phyloP scores from a whole-genome alignment of 768 basidiomycete species.

The Coprinellus micaceus region DNA sequence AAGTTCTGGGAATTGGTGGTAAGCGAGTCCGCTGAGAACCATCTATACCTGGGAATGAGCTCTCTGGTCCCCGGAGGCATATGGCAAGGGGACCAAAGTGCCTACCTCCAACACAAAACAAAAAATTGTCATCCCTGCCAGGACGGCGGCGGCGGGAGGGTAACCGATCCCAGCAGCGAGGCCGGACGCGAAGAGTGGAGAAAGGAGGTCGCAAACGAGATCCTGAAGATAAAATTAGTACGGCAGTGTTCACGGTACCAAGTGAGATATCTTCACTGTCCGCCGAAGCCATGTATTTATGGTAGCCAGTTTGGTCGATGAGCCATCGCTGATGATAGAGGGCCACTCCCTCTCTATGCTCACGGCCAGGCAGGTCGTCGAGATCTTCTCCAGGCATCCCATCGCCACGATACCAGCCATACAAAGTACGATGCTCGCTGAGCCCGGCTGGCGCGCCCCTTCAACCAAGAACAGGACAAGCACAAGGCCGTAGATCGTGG shows the following conservation, averaged over 20 bases:
- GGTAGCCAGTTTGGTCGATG: slow-evolving; percentile 30
- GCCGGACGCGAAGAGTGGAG: slow-evolving; percentile 49
- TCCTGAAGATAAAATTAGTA: slow-evolving; percentile 20
- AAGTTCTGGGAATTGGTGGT: background rate
- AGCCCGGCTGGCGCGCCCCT: background rate
- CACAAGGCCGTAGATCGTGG: slow-evolving; percentile 30
- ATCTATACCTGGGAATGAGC: background rate
- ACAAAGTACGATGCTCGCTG: background rate
- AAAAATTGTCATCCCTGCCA: slow-evolving; percentile 31
- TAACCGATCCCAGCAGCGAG: slow-evolving; percentile 35
- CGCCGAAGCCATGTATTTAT: slow-evolving; percentile 42
- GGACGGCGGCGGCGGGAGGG: slow-evolving; percentile 28
- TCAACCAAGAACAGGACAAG: slow-evolving; percentile 19
- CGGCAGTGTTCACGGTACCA: background rate
- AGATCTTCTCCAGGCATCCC: slow-evolving; percentile 35
- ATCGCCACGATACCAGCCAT: slow-evolving; percentile 28
- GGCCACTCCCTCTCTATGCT: slow-evolving; percentile 53
- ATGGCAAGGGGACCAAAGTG: background rate
- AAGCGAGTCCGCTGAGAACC: background rate
- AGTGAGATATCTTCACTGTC: slow-evolving; percentile 14
- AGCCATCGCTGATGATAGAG: slow-evolving; percentile 34
- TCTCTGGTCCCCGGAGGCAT: background rate
- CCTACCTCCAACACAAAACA: slow-evolving; percentile 38
- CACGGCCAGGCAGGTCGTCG: slow-evolving; percentile 39
- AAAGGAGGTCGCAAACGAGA: slow-evolving; percentile 45